Evolutionary conservation across 2,329 filamentous ascomycete species (phyloP).

Genomic region (Fusarium subtropicale): DNA sequence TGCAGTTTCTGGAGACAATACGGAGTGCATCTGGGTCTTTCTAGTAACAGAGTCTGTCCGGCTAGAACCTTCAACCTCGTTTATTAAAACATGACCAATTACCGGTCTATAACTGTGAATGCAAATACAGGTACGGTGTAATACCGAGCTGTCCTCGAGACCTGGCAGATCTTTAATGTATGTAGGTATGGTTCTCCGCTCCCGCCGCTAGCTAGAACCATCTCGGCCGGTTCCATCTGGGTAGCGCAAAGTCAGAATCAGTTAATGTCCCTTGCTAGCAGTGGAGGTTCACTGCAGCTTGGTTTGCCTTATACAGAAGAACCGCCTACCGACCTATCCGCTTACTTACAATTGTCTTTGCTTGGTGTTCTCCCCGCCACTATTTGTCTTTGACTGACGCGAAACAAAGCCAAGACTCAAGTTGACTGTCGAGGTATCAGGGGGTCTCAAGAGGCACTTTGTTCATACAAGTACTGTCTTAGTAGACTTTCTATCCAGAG

Average conservation of each 20-base stretch:
- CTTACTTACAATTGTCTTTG: conserved; percentile 21
- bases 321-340: conserved; percentile 15
- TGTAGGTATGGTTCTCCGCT: conserved; percentile 32
- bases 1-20: background rate
- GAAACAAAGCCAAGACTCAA: conserved; percentile 25
- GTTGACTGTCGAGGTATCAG: conserved; percentile 3
- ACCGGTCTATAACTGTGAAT: background rate
- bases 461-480: background rate
- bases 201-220: conserved; percentile 35
- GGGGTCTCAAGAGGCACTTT: background rate
- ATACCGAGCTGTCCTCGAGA: background rate
- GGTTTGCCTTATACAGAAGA: background rate
- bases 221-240: conserved; percentile 27
- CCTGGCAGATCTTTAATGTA: conserved; percentile 29
- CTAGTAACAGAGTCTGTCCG: background rate
- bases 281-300: background rate
- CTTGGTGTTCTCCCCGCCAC: conserved; percentile 8
- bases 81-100: background rate
- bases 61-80: background rate
- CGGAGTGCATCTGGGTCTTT: background rate
- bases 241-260: conserved; percentile 5
- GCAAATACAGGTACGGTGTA: background rate
- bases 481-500: background rate
- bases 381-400: conserved; percentile 9
- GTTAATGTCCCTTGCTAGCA: background rate